Base-by-base conservation (phyloP, 768 basidiomycete genomes). In the Coprinopsis cinerea region DNA sequence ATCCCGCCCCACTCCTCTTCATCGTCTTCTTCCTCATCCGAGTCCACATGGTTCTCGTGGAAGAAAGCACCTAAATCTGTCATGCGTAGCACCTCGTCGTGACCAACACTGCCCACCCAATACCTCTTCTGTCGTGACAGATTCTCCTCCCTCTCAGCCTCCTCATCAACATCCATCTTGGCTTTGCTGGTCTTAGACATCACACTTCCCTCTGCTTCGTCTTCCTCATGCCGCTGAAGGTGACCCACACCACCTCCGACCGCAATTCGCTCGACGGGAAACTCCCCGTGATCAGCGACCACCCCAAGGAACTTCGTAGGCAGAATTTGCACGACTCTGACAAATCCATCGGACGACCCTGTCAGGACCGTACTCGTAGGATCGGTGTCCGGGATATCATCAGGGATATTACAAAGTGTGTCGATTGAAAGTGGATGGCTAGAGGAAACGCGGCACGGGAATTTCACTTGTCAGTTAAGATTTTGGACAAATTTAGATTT, bases 391-490 rank as follows among this genome's bases (percentile, higher is more conserved):
- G 80, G 75, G 49, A 87, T 73, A 17, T 72, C 73, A 3, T 76
- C 65, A 2, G 88, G 87, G 15, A 96, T 64, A 39, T 79, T 65
- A 58, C 89, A 91, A 27, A 96, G 74, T 4, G 93, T 82, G 59
- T 96, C 94, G 42, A 96, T 79, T 10, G 92, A 94, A 55, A 89
- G 77, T 3, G 94, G 94, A 64, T 96, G 94, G 2, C 92, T 93
- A 47, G 28, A 32, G 49, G 59, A 51, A 14, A 45, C 24, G n/a
- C 30, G 43, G 47, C 48, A n/a, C n/a, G n/a, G n/a, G n/a, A n/a
- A n/a, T n/a, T n/a, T n/a, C n/a, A n/a, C n/a, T n/a, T n/a, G 53
- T 45, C 28, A 26, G 53, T 49, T 10, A 37, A 26, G 17, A 20
- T 18, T 23, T 18, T 20, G 11, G 47, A 18, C 23, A 47, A 46